Evolutionary conservation across 257 asterid species (phyloP).

Genomic region (Orobanche coerulescens): DNA sequence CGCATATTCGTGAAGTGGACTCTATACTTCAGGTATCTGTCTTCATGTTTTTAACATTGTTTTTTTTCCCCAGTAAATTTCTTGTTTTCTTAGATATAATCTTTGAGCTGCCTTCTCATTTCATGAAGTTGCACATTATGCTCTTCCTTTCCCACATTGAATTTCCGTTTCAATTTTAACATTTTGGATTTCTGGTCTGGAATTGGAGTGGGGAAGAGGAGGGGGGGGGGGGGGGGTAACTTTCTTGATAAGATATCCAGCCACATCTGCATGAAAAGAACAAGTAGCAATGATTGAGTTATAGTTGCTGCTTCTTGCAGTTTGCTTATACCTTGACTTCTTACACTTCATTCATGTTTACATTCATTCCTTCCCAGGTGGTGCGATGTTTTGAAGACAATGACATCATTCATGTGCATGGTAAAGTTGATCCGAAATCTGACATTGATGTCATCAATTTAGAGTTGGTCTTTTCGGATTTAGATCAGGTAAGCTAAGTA

Average conservation of each 20-base stretch:
- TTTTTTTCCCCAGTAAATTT: conserved; percentile 3
- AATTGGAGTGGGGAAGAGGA: neutral
- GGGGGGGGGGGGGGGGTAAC: neutral
- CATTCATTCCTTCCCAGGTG: conserved; percentile 43
- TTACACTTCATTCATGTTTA: neutral
- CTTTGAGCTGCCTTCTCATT: neutral
- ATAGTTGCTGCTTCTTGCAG: conserved; percentile 1
- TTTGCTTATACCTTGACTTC: no score
- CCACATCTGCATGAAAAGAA: conserved; percentile 11
- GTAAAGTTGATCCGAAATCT: conserved; percentile 87
- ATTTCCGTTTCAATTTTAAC: neutral
- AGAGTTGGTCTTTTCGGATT: conserved; percentile 87
- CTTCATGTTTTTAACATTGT: neutral
- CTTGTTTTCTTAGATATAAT: neutral
- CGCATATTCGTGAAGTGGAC: conserved; percentile 97
- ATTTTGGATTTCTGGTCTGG: neutral
- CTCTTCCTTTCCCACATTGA: neutral
- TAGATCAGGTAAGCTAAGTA: conserved; percentile 73
- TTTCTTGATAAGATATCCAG: neutral
- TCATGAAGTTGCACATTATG: neutral
- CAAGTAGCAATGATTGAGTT: neutral
- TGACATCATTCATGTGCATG: conserved; percentile 91
- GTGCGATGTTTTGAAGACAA: conserved; percentile 97
- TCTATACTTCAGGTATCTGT: conserved; percentile 81
- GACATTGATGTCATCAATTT: conserved; percentile 86